These are phyloP conservation scores for Diaporthe sp. DNA, from an alignment of 2,329 filamentous ascomycete species.

Conservation along the genomic window DNA sequence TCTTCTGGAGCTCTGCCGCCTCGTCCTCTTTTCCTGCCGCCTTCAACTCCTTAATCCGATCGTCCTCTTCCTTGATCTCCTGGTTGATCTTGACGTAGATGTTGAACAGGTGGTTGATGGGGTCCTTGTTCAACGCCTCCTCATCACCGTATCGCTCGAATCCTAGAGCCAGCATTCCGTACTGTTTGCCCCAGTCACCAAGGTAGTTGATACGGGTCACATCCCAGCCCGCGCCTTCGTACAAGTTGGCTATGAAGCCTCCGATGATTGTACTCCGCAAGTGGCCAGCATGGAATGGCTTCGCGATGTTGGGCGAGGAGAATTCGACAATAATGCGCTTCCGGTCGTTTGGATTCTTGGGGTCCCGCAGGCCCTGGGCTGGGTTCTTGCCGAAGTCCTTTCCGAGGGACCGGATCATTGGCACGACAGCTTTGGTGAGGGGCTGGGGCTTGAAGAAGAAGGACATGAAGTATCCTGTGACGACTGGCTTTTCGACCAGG, in stretches of 20 bases:
- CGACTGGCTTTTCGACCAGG: conserved; percentile 78
- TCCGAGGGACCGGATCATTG: conserved; percentile 75
- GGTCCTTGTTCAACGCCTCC: conserved; percentile 77
- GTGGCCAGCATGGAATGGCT: conserved; percentile 86
- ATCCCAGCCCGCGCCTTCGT: conserved; percentile 80
- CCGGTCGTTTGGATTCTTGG: conserved; percentile 70
- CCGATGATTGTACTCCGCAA: conserved; percentile 85
- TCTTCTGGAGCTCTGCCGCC: conserved; percentile 61
- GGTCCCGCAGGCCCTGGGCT: conserved; percentile 72
- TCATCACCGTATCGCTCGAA: conserved; percentile 83
- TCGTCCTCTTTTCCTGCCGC: conserved; percentile 65
- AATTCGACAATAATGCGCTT: conserved; percentile 85
- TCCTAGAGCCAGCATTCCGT: conserved; percentile 78
- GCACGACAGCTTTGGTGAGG: conserved; percentile 76
- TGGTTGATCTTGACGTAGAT: conserved; percentile 85
- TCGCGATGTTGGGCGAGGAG: conserved; percentile 88
- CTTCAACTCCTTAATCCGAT: conserved; percentile 71
- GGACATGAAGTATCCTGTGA: conserved; percentile 78
- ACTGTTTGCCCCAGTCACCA: conserved; percentile 87
- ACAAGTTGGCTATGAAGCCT: conserved; percentile 81
- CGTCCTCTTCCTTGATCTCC: conserved; percentile 77
- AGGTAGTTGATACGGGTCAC: conserved; percentile 83
- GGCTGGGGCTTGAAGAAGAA: conserved; percentile 85
- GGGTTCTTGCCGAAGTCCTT: conserved; percentile 75
- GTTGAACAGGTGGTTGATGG: conserved; percentile 86